Evolutionary conservation across 495 filamentous ascomycete species (phyloP), one percentile per base, ranked within the genome.

Genomic region (Glutinoglossum americanum): DNA sequence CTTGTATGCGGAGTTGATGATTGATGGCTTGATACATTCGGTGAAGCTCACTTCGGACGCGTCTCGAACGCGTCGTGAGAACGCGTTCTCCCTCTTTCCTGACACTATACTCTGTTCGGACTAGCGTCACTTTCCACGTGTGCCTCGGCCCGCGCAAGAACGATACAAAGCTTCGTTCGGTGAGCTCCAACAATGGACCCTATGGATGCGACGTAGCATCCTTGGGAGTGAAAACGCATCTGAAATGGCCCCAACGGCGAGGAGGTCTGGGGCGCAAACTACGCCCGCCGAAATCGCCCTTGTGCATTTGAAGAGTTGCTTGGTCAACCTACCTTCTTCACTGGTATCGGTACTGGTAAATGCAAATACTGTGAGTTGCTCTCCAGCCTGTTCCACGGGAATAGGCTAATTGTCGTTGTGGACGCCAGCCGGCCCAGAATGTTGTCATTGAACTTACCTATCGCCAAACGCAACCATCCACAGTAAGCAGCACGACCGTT

Each of bases 311-410:
- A 93, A 93, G 71, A 95, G 83, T 65, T 97, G 92, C 69, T 77
- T 98, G 21, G 85, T 94, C 61, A 98, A 97, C 68, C 76, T 98
- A 19, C 92, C 92, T 30, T 68, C 82, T n/a, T 85, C 86, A 3
- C 73, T 96, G 27, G 86, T 89, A 49, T 78, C 80, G 15, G 68
- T 94, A 49, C 79, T 98, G 57, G 78, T 87, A 62, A 90, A 85
- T 69, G 78, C 87, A 59, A 93, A 96, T 69, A 85, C 89, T 41
- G 85, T 93, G 73, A 69, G 85, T 66, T 53, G 49, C 49, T 4
- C 26, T 51, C 32, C 27, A 8, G 15, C 41, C 17, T 6, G 10
- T 10, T 21, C 17, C 41, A 19, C 19, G n/a, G 19, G 10, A 15
- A 19, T 57, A 5, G 26, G 35, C 55, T 57, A 25, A 57, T 9